phyloP scores from a whole-genome alignment of 2,329 filamentous ascomycete genomes.

The Alternaria brassicicola region DNA sequence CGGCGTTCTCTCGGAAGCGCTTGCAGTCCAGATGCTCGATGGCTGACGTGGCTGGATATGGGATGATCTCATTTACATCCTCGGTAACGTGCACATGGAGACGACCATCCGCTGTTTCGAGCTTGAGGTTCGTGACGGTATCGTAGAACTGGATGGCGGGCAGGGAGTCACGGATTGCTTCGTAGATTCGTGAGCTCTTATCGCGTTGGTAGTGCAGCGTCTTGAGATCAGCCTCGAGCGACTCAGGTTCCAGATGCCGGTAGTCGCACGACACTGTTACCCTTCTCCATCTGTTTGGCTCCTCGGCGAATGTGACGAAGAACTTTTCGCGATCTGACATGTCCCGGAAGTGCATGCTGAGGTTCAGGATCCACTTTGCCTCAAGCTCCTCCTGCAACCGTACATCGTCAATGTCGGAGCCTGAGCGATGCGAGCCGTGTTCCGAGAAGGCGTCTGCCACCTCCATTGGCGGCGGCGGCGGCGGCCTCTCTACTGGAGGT shows the following conservation, averaged over 20 bases:
- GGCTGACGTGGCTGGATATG: constrained; percentile 75
- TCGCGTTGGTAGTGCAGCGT: constrained; percentile 83
- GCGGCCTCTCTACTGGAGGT: not conserved
- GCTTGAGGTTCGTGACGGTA: constrained; percentile 92
- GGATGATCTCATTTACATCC: constrained; percentile 92
- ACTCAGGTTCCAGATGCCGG: constrained; percentile 76
- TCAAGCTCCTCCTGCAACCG: constrained; percentile 82
- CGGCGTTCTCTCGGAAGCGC: constrained; percentile 71
- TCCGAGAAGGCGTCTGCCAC: constrained; percentile 38
- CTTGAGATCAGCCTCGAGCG: constrained; percentile 82
- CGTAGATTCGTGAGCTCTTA: constrained; percentile 91
- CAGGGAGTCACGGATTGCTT: constrained; percentile 89
- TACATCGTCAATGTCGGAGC: constrained; percentile 58
- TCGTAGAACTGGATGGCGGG: constrained; percentile 95
- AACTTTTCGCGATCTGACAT: constrained; percentile 94
- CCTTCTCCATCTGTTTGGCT: constrained; percentile 77
- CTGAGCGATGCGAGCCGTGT: constrained; percentile 41
- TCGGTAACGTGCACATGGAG: constrained; percentile 98
- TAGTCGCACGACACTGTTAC: constrained; percentile 96
- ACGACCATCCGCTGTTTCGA: constrained; percentile 85
- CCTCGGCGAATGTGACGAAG: constrained; percentile 91
- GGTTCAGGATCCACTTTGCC: constrained; percentile 89
- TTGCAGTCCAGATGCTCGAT: constrained; percentile 70
- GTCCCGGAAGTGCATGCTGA: constrained; percentile 98
- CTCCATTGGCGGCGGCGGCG: constrained; percentile 33